Percentiles rank a stretch among this genome's conserved stretches.
These are phyloP conservation scores for Aspergillus aculeatinus DNA, from an alignment of 2,329 filamentous ascomycete genomes.

Conservation along the genomic window DNA sequence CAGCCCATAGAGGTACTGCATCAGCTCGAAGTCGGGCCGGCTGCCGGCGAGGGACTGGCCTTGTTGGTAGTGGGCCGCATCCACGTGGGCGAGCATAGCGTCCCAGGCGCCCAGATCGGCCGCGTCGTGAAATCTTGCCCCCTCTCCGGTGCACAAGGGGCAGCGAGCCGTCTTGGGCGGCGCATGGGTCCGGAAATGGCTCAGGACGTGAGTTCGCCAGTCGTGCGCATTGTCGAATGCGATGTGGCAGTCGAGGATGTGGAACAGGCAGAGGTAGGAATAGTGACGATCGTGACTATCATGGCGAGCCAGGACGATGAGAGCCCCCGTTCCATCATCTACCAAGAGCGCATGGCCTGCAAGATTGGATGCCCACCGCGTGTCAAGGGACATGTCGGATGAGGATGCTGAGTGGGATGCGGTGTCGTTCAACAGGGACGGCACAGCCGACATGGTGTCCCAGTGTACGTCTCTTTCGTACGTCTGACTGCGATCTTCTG, in stretches of 20 bases:
- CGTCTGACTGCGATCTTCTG: too few species aligned
- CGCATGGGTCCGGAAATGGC: conserved; percentile 44
- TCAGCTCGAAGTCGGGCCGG: conserved; percentile 45
- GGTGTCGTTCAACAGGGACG: conserved; percentile 32
- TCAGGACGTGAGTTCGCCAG: conserved; percentile 47
- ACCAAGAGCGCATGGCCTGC: conserved; percentile 26
- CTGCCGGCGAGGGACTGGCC: conserved; percentile 43
- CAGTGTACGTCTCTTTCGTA: background rate
- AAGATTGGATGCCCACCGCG: conserved; percentile 25
- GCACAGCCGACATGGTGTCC: conserved; percentile 18
- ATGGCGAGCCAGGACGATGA: conserved; percentile 26
- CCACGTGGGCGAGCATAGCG: conserved; percentile 45
- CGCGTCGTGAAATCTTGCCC: conserved; percentile 19
- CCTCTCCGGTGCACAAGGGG: conserved; percentile 39
- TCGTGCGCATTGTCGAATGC: conserved; percentile 38
- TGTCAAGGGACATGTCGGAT: conserved; percentile 33
- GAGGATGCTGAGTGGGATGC: conserved; percentile 27
- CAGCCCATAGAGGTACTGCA: conserved; percentile 46
- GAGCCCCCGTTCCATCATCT: conserved; percentile 29
- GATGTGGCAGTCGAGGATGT: conserved; percentile 45
- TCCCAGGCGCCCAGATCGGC: conserved; percentile 39
- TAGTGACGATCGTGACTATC: conserved; percentile 10
- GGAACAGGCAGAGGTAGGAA: conserved; percentile 44
- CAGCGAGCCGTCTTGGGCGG: conserved; percentile 44
- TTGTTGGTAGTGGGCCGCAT: conserved; percentile 39